These are phyloP conservation scores for Trametes cingulata DNA, from an alignment of 768 basidiomycete species.

Conservation along the genomic window DNA sequence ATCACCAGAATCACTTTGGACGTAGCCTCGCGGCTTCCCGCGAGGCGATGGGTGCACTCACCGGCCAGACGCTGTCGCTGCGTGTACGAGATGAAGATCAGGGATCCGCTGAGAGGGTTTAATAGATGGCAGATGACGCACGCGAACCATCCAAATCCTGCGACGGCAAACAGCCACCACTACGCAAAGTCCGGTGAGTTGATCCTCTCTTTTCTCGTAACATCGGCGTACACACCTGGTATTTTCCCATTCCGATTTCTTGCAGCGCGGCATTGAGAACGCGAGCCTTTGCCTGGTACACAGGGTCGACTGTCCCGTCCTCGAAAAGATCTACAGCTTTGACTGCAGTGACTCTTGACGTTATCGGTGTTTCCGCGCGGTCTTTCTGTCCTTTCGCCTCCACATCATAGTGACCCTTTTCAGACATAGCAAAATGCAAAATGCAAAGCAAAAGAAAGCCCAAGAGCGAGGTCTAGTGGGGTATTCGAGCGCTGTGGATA, in stretches of 20 bases:
- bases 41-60: conserved; percentile 33
- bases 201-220: neutral
- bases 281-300: conserved; percentile 51
- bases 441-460: neutral
- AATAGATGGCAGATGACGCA: conserved; percentile 37
- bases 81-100: neutral
- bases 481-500: too few relatives aligned
- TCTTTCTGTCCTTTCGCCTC: conserved; percentile 5
- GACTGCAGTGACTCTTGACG: neutral
- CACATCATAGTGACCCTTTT: conserved; percentile 7
- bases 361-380: neutral
- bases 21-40: too few relatives aligned
- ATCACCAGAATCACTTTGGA: neutral
- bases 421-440: conserved; percentile 1
- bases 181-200: conserved; percentile 26
- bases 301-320: conserved; percentile 39
- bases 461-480: neutral
- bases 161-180: conserved; percentile 65
- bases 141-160: conserved; percentile 79
- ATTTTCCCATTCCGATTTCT: conserved; percentile 58
- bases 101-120: neutral
- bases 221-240: conserved; percentile 40
- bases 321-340: conserved; percentile 25
- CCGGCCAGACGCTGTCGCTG: conserved; percentile 76
- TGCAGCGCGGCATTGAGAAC: conserved; percentile 49